Evolutionary conservation across 2,329 filamentous ascomycete genomes (phyloP).

Genomic region (Fusarium goolgardi): DNA sequence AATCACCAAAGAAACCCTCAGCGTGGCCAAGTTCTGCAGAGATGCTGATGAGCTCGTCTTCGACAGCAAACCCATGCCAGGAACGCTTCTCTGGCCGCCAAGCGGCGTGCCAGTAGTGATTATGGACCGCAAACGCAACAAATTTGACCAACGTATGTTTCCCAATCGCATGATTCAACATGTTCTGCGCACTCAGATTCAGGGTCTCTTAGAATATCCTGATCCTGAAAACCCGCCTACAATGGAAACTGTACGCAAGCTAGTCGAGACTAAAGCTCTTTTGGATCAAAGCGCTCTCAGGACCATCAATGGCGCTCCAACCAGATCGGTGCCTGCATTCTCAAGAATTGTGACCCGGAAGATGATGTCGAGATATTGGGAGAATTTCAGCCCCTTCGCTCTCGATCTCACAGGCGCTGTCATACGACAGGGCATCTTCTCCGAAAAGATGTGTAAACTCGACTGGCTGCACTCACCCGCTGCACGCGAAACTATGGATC

Average conservation of each 20-base stretch:
- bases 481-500: slow-evolving; percentile 69
- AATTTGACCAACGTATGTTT: slow-evolving; percentile 57
- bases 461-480: slow-evolving; percentile 83
- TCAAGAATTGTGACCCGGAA: slow-evolving; percentile 65
- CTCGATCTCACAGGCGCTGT: slow-evolving; percentile 74
- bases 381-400: slow-evolving; percentile 72
- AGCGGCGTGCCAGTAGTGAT: slow-evolving; percentile 59
- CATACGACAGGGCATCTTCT: slow-evolving; percentile 72
- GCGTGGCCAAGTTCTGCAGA: slow-evolving; percentile 66
- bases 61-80: slow-evolving; percentile 69
- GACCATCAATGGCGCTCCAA: slow-evolving; percentile 37
- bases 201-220: slow-evolving; percentile 52
- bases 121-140: not conserved
- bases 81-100: slow-evolving; percentile 69
- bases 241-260: slow-evolving; percentile 63
- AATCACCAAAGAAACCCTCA: slow-evolving; percentile 67
- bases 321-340: not conserved
- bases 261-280: slow-evolving; percentile 61
- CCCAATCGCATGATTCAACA: slow-evolving; percentile 68
- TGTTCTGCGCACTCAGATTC: slow-evolving; percentile 57
- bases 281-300: slow-evolving; percentile 43
- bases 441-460: slow-evolving; percentile 79
- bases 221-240: slow-evolving; percentile 49
- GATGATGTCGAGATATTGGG: slow-evolving; percentile 79
- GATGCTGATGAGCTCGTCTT: slow-evolving; percentile 62